Evolutionary conservation across 306 rosid genomes (phyloP), one percentile per base, ranked within the genome.

Genomic region (Parietaria judaica): DNA sequence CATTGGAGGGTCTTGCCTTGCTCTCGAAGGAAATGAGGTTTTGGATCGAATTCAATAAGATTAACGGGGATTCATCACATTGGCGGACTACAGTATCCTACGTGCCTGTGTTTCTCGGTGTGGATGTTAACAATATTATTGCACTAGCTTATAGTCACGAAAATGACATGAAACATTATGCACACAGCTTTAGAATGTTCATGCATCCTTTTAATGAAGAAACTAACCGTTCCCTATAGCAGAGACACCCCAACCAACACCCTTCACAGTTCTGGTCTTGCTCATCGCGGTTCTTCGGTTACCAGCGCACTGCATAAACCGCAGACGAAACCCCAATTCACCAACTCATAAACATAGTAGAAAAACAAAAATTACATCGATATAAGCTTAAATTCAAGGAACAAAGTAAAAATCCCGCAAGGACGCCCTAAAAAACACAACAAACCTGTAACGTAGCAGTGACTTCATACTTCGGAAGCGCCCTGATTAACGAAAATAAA

Each of bases 271-370:
- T 80, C 65, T 83, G 66, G 78, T 80, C 65, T 86, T 76, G 85
- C 98, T 92, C 98, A 92, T 92, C 31, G 95, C 95, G 7, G 95
- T 92, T 80, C 98, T 84, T 68, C 98, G 76, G 51, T 92, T 92
- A 62, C 98, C 98, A 45, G 98, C 98, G 64, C 98, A 92, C 96
- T 92, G 77, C 4, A 31, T 48, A 37, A 63, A 36, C 67, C 67
- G 64, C 6, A 60, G 12, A 74, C 1, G 45, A 7, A 17, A 5
- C 37, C 49, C 66, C 56, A 68, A 72, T 49, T 57, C 15, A 63
- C 49, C 8, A 11, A 69, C 38, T 51, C 77, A 50, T 56, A 61
- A 15, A 54, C 41, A 45, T 37, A 57, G 3, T 54, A 58, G 56
- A 48, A 49, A 49, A 51, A 14, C 72, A 65, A 35, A 47, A 58